These are phyloP conservation scores for Rhododendron ovatum DNA, from an alignment of 148 eudicot genomes.

Conservation along the genomic window DNA sequence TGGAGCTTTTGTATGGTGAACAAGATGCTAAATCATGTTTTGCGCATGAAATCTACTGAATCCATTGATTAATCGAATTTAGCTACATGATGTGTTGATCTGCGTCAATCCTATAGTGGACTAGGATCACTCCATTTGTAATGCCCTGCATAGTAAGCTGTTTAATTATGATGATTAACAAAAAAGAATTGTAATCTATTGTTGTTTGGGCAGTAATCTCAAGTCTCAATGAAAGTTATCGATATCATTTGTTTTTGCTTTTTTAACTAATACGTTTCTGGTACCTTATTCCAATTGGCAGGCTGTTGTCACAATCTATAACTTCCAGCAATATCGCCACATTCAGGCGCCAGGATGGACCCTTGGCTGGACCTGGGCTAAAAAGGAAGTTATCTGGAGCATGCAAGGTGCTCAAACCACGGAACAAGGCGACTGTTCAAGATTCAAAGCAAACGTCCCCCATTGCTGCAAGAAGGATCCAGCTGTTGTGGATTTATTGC, in stretches of 20 bases:
- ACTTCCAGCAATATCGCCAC: conserved; percentile 28
- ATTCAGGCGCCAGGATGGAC: conserved; percentile 27
- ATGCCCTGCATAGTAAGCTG: neutral
- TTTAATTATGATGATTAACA: neutral
- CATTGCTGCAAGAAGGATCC: conserved; percentile 67
- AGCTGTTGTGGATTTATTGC: conserved; percentile 56
- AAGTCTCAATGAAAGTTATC: neutral
- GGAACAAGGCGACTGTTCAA: conserved; percentile 32
- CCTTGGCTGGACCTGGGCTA: conserved; percentile 78
- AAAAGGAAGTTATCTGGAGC: conserved; percentile 29
- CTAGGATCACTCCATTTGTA: neutral
- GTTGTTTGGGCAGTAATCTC: neutral
- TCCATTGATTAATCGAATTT: neutral
- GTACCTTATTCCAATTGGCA: conserved; percentile 11
- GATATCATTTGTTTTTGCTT: neutral
- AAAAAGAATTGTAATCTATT: neutral
- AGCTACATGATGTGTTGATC: neutral
- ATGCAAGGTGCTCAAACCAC: neutral
- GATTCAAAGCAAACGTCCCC: conserved; percentile 48
- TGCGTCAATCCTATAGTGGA: neutral
- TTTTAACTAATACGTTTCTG: neutral
- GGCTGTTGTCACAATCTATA: conserved; percentile 62
- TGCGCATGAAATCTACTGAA: neutral
- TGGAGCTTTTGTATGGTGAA: neutral
- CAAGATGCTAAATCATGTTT: neutral